Conservation (phyloP, 768 basidiomycete genomes). For the Antrodiella citrinella region DNA sequence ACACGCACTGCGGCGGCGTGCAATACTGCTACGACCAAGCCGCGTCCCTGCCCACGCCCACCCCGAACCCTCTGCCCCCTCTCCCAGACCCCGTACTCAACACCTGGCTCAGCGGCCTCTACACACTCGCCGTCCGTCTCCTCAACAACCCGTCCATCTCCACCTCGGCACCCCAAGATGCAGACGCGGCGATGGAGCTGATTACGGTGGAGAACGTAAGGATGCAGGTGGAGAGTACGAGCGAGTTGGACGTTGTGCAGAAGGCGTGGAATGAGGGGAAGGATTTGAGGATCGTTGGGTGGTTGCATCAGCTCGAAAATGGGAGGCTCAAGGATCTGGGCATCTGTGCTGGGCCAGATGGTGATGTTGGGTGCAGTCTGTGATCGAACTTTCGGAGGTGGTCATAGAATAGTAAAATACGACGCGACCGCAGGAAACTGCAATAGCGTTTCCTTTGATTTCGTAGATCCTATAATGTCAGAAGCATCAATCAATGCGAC, state of each 20-base stretch:
- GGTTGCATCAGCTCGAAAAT: conserved; percentile 58
- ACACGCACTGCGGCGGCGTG: conserved; percentile 22
- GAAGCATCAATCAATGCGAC: too few species aligned
- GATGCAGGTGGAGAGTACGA: conserved; percentile 22
- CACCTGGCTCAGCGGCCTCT: background rate
- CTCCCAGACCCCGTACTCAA: background rate
- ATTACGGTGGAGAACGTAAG: conserved; percentile 51
- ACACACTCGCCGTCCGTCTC: background rate
- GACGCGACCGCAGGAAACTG: too few species aligned
- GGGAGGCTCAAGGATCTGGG: conserved; percentile 53
- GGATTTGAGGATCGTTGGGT: conserved; percentile 31
- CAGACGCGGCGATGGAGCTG: background rate
- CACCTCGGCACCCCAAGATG: background rate
- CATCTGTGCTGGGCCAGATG: conserved; percentile 16
- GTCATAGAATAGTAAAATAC: too few species aligned
- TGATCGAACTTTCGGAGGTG: too few species aligned
- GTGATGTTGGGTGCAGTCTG: background rate
- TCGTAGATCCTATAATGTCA: too few species aligned
- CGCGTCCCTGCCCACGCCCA: background rate
- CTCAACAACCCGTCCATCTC: background rate
- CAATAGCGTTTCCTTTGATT: too few species aligned
- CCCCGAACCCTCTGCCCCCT: background rate
- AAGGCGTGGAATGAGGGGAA: conserved; percentile 21
- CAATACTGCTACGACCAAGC: conserved; percentile 17
- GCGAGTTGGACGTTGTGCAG: conserved; percentile 13